Evolutionary conservation across 768 basidiomycete genomes (phyloP).

Genomic region (Russula foetens): DNA sequence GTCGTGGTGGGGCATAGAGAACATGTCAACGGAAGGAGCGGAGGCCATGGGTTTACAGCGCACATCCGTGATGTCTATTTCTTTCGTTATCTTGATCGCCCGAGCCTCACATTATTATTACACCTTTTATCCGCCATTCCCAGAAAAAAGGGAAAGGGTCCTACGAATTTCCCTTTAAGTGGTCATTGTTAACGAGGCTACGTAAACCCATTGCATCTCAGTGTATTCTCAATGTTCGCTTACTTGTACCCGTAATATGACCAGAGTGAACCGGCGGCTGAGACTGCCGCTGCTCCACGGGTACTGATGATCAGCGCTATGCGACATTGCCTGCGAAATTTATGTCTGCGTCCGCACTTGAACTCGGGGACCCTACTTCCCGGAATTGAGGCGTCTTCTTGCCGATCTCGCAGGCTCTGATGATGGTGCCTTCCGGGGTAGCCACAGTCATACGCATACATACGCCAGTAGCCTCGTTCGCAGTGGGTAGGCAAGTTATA

Average conservation of each 20-base stretch:
- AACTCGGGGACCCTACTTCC: constrained; percentile 8
- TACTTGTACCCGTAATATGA: constrained; percentile 20
- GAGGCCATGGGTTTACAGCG: constrained; percentile 7
- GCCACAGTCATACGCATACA: not conserved
- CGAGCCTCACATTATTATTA: constrained; percentile 9
- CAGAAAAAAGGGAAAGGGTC: constrained; percentile 6
- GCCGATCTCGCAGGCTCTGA: constrained; percentile 14
- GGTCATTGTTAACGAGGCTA: constrained; percentile 18
- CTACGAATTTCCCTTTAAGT: not conserved
- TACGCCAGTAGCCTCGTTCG: not conserved
- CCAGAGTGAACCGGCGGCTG: constrained; percentile 12
- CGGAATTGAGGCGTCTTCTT: constrained; percentile 6
- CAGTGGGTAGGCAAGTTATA: constrained; percentile 1
- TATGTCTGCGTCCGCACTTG: not conserved
- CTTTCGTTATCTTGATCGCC: constrained; percentile 7
- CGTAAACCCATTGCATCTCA: constrained; percentile 16
- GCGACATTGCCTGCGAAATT: constrained; percentile 5
- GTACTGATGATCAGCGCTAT: constrained; percentile 15
- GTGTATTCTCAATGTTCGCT: constrained; percentile 13
- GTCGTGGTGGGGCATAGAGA: constrained; percentile 6
- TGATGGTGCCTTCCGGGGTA: constrained; percentile 1
- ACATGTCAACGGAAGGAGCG: constrained; percentile 11
- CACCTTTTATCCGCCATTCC: constrained; percentile 2
- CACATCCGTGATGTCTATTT: constrained; percentile 19
- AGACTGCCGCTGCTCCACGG: constrained; percentile 7